These are phyloP conservation scores for Wickerhamiella cacticola DNA, from an alignment of 805 yeast species.

Conservation along the genomic window DNA sequence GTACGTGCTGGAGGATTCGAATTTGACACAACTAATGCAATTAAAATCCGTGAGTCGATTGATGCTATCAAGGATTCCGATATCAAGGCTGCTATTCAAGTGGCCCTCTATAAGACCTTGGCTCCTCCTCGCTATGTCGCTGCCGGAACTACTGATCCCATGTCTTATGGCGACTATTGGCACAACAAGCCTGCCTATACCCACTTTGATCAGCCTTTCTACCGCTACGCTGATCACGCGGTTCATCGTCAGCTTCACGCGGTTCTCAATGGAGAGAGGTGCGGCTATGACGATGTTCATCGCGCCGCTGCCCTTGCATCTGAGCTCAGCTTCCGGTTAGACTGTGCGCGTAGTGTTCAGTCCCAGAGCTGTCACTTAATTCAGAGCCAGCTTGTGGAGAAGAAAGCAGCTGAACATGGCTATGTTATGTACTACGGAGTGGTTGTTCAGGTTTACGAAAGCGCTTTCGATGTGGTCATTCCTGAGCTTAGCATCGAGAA, in stretches of 20 bases:
- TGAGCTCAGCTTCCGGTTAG: slow-evolving; percentile 90
- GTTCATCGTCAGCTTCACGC: slow-evolving; percentile 85
- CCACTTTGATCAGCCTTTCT: slow-evolving; percentile 84
- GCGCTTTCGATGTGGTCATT: slow-evolving; percentile 81
- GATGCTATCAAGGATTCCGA: slow-evolving; percentile 48
- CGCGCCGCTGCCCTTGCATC: slow-evolving; percentile 44
- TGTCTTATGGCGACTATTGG: slow-evolving; percentile 64
- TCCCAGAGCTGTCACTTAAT: slow-evolving; percentile 81
- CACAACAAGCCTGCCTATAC: slow-evolving; percentile 78
- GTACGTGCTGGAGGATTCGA: slow-evolving; percentile 41
- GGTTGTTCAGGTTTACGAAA: slow-evolving; percentile 85
- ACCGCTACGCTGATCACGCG: slow-evolving; percentile 83
- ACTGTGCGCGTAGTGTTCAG: slow-evolving; percentile 85
- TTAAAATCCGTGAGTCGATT: slow-evolving; percentile 60
- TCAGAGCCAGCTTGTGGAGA: slow-evolving; percentile 68
- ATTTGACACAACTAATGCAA: slow-evolving; percentile 63
- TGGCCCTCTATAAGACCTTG: slow-evolving; percentile 69
- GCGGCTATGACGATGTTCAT: neutral
- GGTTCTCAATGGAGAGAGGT: slow-evolving; percentile 33
- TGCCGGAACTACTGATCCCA: slow-evolving; percentile 78
- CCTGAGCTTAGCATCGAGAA: slow-evolving; percentile 54
- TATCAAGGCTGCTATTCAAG: slow-evolving; percentile 62
- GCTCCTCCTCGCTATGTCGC: slow-evolving; percentile 75
- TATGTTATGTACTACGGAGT: slow-evolving; percentile 76
- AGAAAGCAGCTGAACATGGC: slow-evolving; percentile 50